These are phyloP conservation scores for Aspergillus pseudoviridinutans DNA, from an alignment of 2,329 filamentous ascomycete genomes.

Conservation along the genomic window DNA sequence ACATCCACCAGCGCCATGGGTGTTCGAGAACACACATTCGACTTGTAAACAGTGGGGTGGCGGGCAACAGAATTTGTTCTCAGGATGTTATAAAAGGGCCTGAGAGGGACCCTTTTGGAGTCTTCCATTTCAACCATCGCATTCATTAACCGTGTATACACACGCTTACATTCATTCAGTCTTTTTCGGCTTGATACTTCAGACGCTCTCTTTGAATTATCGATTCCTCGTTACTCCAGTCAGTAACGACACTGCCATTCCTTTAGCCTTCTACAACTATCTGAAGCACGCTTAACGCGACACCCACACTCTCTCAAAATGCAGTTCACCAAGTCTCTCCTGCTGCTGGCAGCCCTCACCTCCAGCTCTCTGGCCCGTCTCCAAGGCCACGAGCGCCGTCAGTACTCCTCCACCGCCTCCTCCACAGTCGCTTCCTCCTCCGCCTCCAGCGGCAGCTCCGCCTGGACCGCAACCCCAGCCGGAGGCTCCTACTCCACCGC, in stretches of 20 bases:
- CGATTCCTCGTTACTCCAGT: not conserved
- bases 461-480: conserved; percentile 20
- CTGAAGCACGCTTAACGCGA: not conserved
- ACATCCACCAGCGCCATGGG: not conserved
- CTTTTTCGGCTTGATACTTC: not conserved
- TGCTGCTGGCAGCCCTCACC: conserved; percentile 30
- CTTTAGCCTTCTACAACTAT: not conserved
- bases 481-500: conserved; percentile 22
- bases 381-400: conserved; percentile 25
- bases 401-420: conserved; percentile 19
- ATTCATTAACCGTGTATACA: not conserved
- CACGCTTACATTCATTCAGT: not conserved
- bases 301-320: conserved; percentile 14
- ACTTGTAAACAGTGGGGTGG: not conserved
- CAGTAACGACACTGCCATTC: not conserved
- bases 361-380: conserved; percentile 20
- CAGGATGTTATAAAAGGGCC: not conserved
- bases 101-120: not conserved
- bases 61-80: not conserved
- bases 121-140: not conserved
- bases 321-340: conserved; percentile 27
- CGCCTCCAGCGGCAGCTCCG: conserved; percentile 2
- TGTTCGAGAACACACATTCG: not conserved
- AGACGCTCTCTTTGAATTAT: not conserved
- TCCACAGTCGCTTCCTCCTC: conserved; percentile 1